phyloP scores from a whole-genome alignment of 2,329 filamentous ascomycete species.

The Ophiocordyceps camponoti-floridani region DNA sequence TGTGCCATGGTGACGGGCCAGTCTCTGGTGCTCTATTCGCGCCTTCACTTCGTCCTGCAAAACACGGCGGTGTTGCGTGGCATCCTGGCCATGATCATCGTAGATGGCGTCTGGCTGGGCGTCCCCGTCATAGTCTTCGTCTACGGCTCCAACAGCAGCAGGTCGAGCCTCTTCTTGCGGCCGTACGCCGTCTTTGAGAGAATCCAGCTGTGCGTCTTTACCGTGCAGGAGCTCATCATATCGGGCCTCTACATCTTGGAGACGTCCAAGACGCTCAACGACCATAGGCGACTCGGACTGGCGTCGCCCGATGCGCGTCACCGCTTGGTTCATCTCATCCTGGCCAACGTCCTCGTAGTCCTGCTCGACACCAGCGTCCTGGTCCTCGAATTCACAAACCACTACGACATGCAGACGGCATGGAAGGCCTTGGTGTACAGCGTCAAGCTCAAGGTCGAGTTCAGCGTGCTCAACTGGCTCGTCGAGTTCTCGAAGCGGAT shows the following conservation, averaged over 20 bases:
- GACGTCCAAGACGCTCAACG: constrained; percentile 26
- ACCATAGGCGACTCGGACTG: constrained; percentile 14
- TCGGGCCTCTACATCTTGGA: constrained; percentile 34
- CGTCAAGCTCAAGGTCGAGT: constrained; percentile 18
- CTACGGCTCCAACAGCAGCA: constrained; percentile 26
- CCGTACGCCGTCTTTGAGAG: constrained; percentile 30
- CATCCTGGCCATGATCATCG: constrained; percentile 38
- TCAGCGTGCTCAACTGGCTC: constrained; percentile 16
- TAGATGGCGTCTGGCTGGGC: constrained; percentile 32
- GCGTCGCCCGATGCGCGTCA: constrained; percentile 3
- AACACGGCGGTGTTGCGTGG: constrained; percentile 27
- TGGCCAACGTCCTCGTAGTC: constrained; percentile 24
- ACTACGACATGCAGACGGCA: constrained; percentile 15
- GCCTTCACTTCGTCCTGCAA: constrained; percentile 39
- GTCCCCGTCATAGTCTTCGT: constrained; percentile 35
- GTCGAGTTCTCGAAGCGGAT: constrained; percentile 14
- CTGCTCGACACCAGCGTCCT: constrained; percentile 21
- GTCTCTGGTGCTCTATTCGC: constrained; percentile 41
- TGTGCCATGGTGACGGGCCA: constrained; percentile 41
- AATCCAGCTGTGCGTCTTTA: constrained; percentile 36
- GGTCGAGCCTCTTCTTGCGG: constrained; percentile 5
- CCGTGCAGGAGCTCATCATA: constrained; percentile 34
- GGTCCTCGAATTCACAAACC: constrained; percentile 11
- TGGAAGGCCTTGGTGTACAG: constrained; percentile 17
- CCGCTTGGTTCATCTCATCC: constrained; percentile 13